Conservation (phyloP, 2,329 filamentous ascomycete species). For the Stachybotrys chartarum region DNA sequence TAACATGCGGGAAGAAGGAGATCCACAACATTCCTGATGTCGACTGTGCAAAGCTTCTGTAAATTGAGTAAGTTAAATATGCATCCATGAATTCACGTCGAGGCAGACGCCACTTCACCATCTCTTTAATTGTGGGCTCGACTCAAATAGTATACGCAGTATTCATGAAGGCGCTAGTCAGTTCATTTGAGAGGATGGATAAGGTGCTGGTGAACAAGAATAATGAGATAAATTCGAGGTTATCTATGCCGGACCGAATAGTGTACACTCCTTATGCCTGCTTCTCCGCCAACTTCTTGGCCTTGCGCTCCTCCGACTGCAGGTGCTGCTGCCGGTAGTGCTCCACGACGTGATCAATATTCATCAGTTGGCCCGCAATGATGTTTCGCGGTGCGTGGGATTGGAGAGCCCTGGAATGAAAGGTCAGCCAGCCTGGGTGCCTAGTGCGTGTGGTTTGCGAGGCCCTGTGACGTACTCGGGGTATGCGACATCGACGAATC, state of each 20-base stretch:
- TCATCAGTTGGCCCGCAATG: slow-evolving; percentile 45
- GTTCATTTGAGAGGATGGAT: no score
- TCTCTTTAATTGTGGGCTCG: no score
- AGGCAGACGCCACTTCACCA: no score
- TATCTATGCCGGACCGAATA: slow-evolving; percentile 10
- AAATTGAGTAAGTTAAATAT: no score
- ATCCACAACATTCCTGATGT: no score
- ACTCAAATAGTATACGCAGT: no score
- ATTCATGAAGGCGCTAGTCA: no score
- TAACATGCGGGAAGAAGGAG: no score
- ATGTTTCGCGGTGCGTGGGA: slow-evolving; percentile 45
- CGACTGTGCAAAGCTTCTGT: no score
- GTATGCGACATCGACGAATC: slow-evolving; percentile 44
- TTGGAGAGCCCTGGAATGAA: slow-evolving; percentile 35
- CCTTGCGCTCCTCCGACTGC: slow-evolving; percentile 49
- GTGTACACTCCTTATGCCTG: slow-evolving; percentile 20
- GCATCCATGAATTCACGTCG: no score
- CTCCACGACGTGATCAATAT: slow-evolving; percentile 48
- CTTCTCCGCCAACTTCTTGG: slow-evolving; percentile 37
- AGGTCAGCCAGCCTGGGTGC: slow-evolving; percentile 11
- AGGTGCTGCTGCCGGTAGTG: slow-evolving; percentile 49
- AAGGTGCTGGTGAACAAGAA: background rate
- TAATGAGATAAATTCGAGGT: background rate
- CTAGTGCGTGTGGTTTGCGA: background rate
- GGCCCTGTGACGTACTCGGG: slow-evolving; percentile 45